These are phyloP conservation scores for Cystobasidium pallidum DNA, from an alignment of 1,284 basidiomycete species.

Conservation along the genomic window DNA sequence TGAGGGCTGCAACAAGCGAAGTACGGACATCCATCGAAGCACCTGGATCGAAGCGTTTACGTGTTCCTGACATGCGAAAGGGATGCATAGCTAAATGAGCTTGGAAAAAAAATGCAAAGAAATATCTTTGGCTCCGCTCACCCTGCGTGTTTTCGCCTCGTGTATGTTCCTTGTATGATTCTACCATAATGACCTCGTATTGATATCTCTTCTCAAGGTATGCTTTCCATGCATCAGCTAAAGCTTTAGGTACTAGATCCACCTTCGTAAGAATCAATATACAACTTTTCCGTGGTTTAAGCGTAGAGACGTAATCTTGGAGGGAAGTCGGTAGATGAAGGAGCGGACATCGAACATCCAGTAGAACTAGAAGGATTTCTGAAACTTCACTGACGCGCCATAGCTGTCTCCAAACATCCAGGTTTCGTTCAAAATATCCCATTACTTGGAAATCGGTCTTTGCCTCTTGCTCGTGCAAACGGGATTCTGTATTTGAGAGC, in stretches of 20 bases:
- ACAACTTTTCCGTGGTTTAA: constrained; percentile 62
- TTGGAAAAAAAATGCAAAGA: too few species aligned
- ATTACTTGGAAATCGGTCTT: constrained; percentile 32
- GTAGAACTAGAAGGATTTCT: constrained; percentile 45
- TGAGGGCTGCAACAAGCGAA: constrained; percentile 69
- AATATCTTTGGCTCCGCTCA: constrained; percentile 39
- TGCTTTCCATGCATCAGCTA: constrained; percentile 67
- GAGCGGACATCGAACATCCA: constrained; percentile 75
- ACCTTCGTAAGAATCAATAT: constrained; percentile 83
- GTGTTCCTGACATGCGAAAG: constrained; percentile 47
- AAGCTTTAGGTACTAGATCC: constrained; percentile 68
- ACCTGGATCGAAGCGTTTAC: constrained; percentile 63
- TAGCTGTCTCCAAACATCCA: constrained; percentile 90
- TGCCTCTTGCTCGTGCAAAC: constrained; percentile 15
- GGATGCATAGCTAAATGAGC: too few species aligned
- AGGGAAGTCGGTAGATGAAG: constrained; percentile 64
- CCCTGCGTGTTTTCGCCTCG: constrained; percentile 51
- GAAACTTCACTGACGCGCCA: constrained; percentile 60
- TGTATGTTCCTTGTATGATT: constrained; percentile 50
- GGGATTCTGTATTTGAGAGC: constrained; percentile 46
- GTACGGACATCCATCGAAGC: constrained; percentile 60
- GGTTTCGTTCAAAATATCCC: constrained; percentile 72
- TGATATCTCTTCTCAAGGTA: constrained; percentile 62
- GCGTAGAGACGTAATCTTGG: constrained; percentile 59
- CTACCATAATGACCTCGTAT: constrained; percentile 59